Percentiles rank a stretch among this genome's conserved stretches.
Evolutionary conservation across 2,329 filamentous ascomycete genomes (phyloP).

Genomic region (Ophiostoma pallidulum): DNA sequence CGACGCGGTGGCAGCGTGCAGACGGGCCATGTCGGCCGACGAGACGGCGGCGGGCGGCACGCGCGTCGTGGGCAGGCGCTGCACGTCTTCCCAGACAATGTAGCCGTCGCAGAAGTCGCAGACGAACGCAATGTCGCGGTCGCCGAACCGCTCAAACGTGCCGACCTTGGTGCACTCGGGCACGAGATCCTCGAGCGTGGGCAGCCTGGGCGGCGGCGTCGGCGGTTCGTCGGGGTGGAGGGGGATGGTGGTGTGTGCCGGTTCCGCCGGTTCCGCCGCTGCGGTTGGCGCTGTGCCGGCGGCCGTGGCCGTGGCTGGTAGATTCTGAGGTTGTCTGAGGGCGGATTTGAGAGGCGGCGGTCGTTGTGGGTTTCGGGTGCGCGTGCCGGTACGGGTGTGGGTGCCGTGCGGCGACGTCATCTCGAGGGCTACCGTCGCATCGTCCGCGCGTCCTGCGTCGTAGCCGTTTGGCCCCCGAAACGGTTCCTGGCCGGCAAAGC

Average conservation of each 20-base stretch:
- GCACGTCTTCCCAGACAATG: slow-evolving; percentile 48
- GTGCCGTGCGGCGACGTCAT: slow-evolving; percentile 7
- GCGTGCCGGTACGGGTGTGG: neutral
- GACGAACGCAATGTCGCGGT: slow-evolving; percentile 46
- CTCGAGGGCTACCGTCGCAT: slow-evolving; percentile 10
- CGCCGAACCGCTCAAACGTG: slow-evolving; percentile 46
- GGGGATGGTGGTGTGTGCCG: slow-evolving; percentile 7
- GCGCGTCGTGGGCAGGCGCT: slow-evolving; percentile 40
- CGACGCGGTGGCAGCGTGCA: no score
- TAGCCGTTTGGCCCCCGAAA: slow-evolving; percentile 10
- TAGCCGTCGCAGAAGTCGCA: slow-evolving; percentile 55
- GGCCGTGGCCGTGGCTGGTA: neutral
- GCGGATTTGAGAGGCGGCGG: neutral
- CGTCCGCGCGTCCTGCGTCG: neutral
- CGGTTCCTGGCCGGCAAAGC: slow-evolving; percentile 11
- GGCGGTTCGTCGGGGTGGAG: neutral
- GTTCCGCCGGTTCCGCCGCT: neutral
- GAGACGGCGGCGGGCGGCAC: slow-evolving; percentile 22
- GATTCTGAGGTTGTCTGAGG: neutral
- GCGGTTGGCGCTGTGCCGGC: neutral
- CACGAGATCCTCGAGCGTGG: slow-evolving; percentile 37
- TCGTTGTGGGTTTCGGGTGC: neutral
- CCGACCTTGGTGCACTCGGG: slow-evolving; percentile 42
- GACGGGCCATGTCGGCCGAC: no score
- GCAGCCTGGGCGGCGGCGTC: slow-evolving; percentile 6